Evolutionary conservation across 805 yeast genomes (phyloP).

Genomic region (Candida pini): DNA sequence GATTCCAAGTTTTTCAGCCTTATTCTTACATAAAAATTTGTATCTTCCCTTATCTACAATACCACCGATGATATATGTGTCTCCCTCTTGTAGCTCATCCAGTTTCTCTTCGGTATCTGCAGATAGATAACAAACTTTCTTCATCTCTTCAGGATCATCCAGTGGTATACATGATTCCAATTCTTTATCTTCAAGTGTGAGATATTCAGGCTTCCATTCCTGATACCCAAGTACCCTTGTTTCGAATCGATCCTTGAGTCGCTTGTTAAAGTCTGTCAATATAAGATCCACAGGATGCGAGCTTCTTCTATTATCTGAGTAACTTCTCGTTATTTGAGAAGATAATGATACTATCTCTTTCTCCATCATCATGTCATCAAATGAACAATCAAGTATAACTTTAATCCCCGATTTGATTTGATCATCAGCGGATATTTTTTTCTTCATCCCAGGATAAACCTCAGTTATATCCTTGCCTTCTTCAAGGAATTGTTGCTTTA

Average conservation of each 20-base stretch:
- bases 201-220: constrained; percentile 55
- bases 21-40: constrained; percentile 70
- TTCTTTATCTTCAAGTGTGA: constrained; percentile 42
- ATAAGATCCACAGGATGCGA: constrained; percentile 49
- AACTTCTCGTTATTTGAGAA: constrained; percentile 75
- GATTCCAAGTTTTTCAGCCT: constrained; percentile 70
- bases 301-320: constrained; percentile 69
- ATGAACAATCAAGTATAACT: constrained; percentile 80
- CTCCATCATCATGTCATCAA: constrained; percentile 84
- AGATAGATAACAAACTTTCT: constrained; percentile 61
- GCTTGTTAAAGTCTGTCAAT: constrained; percentile 61
- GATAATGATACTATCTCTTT: constrained; percentile 65
- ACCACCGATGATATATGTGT: constrained; percentile 88
- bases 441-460: constrained; percentile 29
- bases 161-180: constrained; percentile 26
- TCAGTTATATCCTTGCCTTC: constrained; percentile 33
- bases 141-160: constrained; percentile 14
- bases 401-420: constrained; percentile 46
- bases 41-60: constrained; percentile 94
- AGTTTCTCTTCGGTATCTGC: constrained; percentile 80
- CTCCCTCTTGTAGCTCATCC: constrained; percentile 56
- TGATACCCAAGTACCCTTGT: constrained; percentile 50
- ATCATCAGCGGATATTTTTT: constrained; percentile 34
- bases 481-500: constrained; percentile 30
- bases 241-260: constrained; percentile 65